Evolutionary conservation across 352 stramenopile genomes (phyloP).

Genomic region (Pythium dissotocum): DNA sequence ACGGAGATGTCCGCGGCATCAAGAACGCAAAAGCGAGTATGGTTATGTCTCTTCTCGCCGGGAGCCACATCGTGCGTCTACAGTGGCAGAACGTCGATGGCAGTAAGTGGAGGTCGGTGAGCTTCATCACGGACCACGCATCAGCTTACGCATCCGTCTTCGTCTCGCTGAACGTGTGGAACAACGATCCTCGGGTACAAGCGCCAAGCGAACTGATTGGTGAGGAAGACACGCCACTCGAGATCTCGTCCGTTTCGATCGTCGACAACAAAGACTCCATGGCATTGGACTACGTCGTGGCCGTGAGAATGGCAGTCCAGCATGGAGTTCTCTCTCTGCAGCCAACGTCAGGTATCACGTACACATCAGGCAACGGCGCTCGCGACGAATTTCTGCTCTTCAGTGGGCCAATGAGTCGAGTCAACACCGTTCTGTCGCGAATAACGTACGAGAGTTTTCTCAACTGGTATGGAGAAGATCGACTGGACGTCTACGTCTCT

Average conservation of each 20-base stretch:
- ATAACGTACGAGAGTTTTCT: constrained; percentile 62
- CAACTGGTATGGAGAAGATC: constrained; percentile 77
- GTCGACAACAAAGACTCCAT: constrained; percentile 50
- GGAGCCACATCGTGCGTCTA: constrained; percentile 59
- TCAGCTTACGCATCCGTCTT: constrained; percentile 74
- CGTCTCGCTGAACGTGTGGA: constrained; percentile 64
- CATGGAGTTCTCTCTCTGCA: constrained; percentile 56
- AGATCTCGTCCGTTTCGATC: constrained; percentile 46
- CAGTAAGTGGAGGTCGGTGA: constrained; percentile 63
- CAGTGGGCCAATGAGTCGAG: constrained; percentile 54
- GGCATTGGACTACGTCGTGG: constrained; percentile 61
- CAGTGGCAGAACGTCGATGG: constrained; percentile 82
- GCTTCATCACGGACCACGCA: constrained; percentile 65
- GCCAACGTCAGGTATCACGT: constrained; percentile 64
- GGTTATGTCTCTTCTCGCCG: constrained; percentile 51
- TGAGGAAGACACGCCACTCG: constrained; percentile 48
- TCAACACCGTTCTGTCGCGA: constrained; percentile 52
- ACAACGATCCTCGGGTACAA: constrained; percentile 64
- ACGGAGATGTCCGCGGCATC: constrained; percentile 66
- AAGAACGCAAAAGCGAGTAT: constrained; percentile 74
- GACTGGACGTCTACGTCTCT: constrained; percentile 50
- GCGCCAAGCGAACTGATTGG: constrained; percentile 38
- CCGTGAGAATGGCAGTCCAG: constrained; percentile 53
- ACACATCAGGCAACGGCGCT: constrained; percentile 45
- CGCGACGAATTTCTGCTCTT: constrained; percentile 64